Conservation (phyloP, 2,329 filamentous ascomycete genomes). For the Epichloe bromicola region DNA sequence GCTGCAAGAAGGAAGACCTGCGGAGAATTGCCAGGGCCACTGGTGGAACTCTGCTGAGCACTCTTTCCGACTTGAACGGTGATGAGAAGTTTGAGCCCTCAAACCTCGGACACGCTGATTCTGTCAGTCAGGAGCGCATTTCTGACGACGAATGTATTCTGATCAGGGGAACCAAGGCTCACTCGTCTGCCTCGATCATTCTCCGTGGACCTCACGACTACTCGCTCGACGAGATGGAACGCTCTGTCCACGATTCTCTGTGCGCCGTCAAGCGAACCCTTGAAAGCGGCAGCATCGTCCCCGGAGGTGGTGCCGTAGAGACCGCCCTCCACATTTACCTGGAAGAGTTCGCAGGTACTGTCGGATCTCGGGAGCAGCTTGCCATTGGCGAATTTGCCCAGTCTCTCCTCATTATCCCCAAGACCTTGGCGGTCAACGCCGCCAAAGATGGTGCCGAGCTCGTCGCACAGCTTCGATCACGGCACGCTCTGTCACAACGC, state of each 20-base stretch:
- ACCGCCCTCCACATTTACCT: slow-evolving; percentile 99
- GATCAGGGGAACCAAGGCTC: slow-evolving; percentile 87
- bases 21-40: slow-evolving; percentile 92
- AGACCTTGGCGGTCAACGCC: slow-evolving; percentile 92
- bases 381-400: slow-evolving; percentile 97
- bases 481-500: slow-evolving; percentile 88
- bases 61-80: slow-evolving; percentile 89
- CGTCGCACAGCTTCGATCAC: slow-evolving; percentile 84
- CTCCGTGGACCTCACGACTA: slow-evolving; percentile 93
- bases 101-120: slow-evolving; percentile 80
- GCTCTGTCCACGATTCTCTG: slow-evolving; percentile 91
- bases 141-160: slow-evolving; percentile 98
- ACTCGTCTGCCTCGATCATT: slow-evolving; percentile 90
- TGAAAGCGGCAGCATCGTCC: slow-evolving; percentile 92
- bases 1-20: slow-evolving; percentile 98
- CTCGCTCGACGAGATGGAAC: slow-evolving; percentile 97
- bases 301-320: slow-evolving; percentile 91
- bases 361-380: slow-evolving; percentile 91
- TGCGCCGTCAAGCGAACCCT: slow-evolving; percentile 95
- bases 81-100: slow-evolving; percentile 93
- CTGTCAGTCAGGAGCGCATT: slow-evolving; percentile 95
- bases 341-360: slow-evolving; percentile 95
- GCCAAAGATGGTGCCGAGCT: slow-evolving; percentile 94
- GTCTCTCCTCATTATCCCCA: slow-evolving; percentile 85
- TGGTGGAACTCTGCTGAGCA: slow-evolving; percentile 83